Evolutionary conservation across 2,329 filamentous ascomycete genomes (phyloP).

Genomic region (Emydomyces testavorans): DNA sequence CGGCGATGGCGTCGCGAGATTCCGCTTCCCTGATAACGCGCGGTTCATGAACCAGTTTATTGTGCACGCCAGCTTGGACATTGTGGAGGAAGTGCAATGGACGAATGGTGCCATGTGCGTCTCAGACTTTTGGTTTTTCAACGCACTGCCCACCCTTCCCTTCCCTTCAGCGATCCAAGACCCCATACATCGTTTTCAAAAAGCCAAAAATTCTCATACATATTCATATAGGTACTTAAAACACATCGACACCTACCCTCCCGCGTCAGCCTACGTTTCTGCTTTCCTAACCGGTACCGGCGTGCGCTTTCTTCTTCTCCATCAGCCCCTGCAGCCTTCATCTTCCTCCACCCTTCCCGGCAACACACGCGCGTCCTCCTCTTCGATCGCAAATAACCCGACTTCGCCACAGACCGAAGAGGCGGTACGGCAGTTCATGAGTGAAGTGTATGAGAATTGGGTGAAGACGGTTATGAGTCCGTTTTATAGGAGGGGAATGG

Average conservation of each 20-base stretch:
- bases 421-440: conserved; percentile 87
- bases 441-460: conserved; percentile 92
- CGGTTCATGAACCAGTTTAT: conserved; percentile 96
- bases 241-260: conserved; percentile 86
- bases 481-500: conserved; percentile 78
- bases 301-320: conserved; percentile 86
- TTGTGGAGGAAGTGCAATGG: conserved; percentile 96
- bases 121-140: background rate
- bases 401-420: conserved; percentile 86
- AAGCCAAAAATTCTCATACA: background rate
- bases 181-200: background rate
- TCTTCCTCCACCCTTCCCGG: conserved; percentile 31
- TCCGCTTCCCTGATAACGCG: conserved; percentile 78
- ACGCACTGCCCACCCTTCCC: too few species aligned
- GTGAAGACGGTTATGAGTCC: conserved; percentile 96
- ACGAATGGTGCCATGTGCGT: conserved; percentile 66
- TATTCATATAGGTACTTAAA: conserved; percentile 87
- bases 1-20: conserved; percentile 82
- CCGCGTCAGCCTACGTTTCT: conserved; percentile 73
- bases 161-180: background rate
- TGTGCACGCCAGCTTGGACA: conserved; percentile 83
- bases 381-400: conserved; percentile 71
- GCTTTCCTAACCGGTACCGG: conserved; percentile 90
- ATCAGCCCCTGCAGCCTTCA: conserved; percentile 55
- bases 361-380: conserved; percentile 40